A percentile compares a stretch with the other conserved stretches of the same genome.
phyloP scores from a whole-genome alignment of 2,329 filamentous ascomycete species.

The Aspergillus ruber region DNA sequence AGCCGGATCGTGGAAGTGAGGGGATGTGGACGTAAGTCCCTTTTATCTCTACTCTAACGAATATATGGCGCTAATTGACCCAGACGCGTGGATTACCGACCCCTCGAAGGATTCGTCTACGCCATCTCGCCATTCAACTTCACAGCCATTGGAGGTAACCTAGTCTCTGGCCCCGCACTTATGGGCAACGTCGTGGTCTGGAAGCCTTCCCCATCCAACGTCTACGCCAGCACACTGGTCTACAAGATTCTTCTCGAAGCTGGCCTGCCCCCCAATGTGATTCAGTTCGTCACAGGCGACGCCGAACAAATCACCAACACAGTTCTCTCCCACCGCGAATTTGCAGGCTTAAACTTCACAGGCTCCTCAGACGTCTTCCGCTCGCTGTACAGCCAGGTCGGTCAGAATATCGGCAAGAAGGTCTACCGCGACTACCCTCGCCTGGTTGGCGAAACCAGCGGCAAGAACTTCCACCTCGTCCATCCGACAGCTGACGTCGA shows the following conservation, averaged over 20 bases:
- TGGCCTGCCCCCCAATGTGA: constrained; percentile 77
- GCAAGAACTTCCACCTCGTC: constrained; percentile 85
- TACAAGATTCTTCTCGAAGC: constrained; percentile 90
- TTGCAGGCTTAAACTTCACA: constrained; percentile 83
- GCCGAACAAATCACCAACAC: constrained; percentile 72
- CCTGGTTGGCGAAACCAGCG: constrained; percentile 80
- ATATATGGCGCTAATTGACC: neutral
- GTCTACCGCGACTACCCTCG: constrained; percentile 76
- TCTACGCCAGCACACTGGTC: constrained; percentile 79
- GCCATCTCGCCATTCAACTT: constrained; percentile 95
- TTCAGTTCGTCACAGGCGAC: constrained; percentile 88
- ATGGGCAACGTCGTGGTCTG: constrained; percentile 93
- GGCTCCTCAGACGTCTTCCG: constrained; percentile 87
- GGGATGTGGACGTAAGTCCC: constrained; percentile 71
- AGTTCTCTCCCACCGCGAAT: constrained; percentile 68
- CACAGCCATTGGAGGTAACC: constrained; percentile 84
- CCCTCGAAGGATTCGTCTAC: constrained; percentile 91
- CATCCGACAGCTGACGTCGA: constrained; percentile 67
- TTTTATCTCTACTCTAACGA: neutral
- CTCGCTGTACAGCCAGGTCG: constrained; percentile 77
- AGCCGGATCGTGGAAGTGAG: constrained; percentile 72
- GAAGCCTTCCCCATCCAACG: constrained; percentile 85
- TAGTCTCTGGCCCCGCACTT: constrained; percentile 73
- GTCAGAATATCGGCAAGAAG: constrained; percentile 67
- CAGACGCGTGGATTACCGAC: constrained; percentile 72